phyloP scores from a whole-genome alignment of 345 rosid species.

The Hirschfeldia incana region DNA sequence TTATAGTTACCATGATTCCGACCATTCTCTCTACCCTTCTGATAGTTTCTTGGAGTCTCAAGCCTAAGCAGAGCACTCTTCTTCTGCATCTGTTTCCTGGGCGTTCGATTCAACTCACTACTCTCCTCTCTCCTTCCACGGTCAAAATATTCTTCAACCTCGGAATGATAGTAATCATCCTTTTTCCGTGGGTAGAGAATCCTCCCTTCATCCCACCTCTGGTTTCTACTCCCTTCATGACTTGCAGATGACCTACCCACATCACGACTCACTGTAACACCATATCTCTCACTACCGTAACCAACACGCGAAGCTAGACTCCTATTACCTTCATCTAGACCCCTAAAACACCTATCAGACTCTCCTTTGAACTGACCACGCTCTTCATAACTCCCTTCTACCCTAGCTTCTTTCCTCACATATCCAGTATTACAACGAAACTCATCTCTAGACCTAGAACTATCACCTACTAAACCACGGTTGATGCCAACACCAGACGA shows the following conservation, averaged over 20 bases:
- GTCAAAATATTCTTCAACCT: slow-evolving; percentile 44
- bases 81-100: slow-evolving; percentile 66
- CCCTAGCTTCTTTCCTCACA: slow-evolving; percentile 41
- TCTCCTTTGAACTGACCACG: slow-evolving; percentile 39
- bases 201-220: slow-evolving; percentile 46
- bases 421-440: slow-evolving; percentile 30
- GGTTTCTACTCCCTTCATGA: slow-evolving; percentile 42
- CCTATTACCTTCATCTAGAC: slow-evolving; percentile 33
- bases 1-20: slow-evolving; percentile 41
- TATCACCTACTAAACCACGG: not conserved
- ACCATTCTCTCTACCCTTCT: slow-evolving; percentile 54
- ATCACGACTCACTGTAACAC: slow-evolving; percentile 30
- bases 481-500: slow-evolving; percentile 15
- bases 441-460: slow-evolving; percentile 56
- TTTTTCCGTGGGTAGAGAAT: slow-evolving; percentile 37
- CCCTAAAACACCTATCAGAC: slow-evolving; percentile 51
- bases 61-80: slow-evolving; percentile 89
- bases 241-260: slow-evolving; percentile 35
- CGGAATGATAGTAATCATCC: slow-evolving; percentile 45
- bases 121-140: slow-evolving; percentile 55
- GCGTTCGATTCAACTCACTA: slow-evolving; percentile 49
- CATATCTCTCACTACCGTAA: slow-evolving; percentile 37
- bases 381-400: slow-evolving; percentile 36
- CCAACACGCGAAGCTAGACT: slow-evolving; percentile 39
- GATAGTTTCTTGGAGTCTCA: slow-evolving; percentile 51